A percentile compares a stretch with the other conserved stretches of the same genome.
These are phyloP conservation scores for Hygrophoropsis aurantiaca DNA, from an alignment of 768 basidiomycete species.

Conservation along the genomic window DNA sequence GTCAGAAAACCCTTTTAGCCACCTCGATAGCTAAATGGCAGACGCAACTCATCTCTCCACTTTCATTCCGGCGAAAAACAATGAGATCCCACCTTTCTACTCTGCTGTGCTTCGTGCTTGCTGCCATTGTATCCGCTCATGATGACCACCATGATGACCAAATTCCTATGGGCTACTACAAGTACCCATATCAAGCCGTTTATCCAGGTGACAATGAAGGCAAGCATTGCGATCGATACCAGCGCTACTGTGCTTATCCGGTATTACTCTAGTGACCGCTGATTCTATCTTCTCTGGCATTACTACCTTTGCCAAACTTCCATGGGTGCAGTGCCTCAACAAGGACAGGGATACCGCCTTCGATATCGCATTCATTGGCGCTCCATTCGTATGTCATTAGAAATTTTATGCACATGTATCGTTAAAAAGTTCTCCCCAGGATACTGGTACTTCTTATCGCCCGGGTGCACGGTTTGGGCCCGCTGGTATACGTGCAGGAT, in stretches of 20 bases:
- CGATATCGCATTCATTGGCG: conserved; percentile 83
- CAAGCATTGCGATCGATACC: conserved; percentile 16
- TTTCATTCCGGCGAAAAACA: conserved; percentile 5
- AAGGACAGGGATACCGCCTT: conserved; percentile 55
- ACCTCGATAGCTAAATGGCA: not conserved
- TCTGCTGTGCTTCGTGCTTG: conserved; percentile 25
- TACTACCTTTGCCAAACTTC: conserved; percentile 84
- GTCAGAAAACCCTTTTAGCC: conserved; percentile 20
- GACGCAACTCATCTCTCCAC: not conserved
- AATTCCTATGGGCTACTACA: conserved; percentile 65
- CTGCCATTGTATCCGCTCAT: conserved; percentile 31
- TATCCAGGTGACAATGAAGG: conserved; percentile 64
- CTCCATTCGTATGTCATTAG: conserved; percentile 60
- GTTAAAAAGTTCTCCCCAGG: conserved; percentile 33
- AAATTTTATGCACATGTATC: not conserved
- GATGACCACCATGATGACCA: conserved; percentile 49
- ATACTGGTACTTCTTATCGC: conserved; percentile 74
- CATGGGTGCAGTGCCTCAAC: conserved; percentile 77
- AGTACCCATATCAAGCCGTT: conserved; percentile 59
- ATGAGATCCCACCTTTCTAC: conserved; percentile 24
- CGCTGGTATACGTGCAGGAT: conserved; percentile 77
- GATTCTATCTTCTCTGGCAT: conserved; percentile 83
- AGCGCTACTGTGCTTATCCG: not conserved
- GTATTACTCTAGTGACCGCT: conserved; percentile 54
- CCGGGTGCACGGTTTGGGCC: conserved; percentile 87